Conservation (phyloP, 1,284 basidiomycete species). For the Lentinula novae-zelandiae region DNA sequence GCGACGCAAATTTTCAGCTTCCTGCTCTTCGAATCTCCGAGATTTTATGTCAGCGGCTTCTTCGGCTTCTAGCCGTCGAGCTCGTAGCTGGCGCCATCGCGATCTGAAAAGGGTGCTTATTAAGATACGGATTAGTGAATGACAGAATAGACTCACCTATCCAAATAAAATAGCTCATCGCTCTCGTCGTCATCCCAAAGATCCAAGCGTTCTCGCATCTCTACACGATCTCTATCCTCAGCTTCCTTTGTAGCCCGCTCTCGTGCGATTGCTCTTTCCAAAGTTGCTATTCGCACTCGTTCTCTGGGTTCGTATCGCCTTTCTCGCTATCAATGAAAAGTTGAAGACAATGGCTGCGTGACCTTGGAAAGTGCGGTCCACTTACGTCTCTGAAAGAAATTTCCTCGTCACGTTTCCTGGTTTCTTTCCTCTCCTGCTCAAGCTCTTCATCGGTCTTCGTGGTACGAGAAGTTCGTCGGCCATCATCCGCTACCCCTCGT, state of each 20-base stretch:
- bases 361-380: slow-evolving; percentile 17
- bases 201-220: slow-evolving; percentile 71
- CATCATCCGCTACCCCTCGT: slow-evolving; percentile 25
- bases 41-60: slow-evolving; percentile 82
- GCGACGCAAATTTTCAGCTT: slow-evolving; percentile 76
- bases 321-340: slow-evolving; percentile 53
- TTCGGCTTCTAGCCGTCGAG: slow-evolving; percentile 65
- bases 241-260: slow-evolving; percentile 71
- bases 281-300: slow-evolving; percentile 64
- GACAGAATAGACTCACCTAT: slow-evolving; percentile 51
- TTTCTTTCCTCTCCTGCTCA: slow-evolving; percentile 74
- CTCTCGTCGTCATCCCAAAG: slow-evolving; percentile 91
- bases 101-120: slow-evolving; percentile 33
- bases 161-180: slow-evolving; percentile 82
- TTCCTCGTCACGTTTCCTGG: slow-evolving; percentile 72
- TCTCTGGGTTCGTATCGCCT: slow-evolving; percentile 81
- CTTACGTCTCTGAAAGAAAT: slow-evolving; percentile 81
- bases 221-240: slow-evolving; percentile 68
- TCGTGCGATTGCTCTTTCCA: slow-evolving; percentile 72
- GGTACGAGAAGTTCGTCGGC: slow-evolving; percentile 32
- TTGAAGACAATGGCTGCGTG: neutral
- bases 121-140: neutral
- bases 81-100: slow-evolving; percentile 73
- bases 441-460: slow-evolving; percentile 83
- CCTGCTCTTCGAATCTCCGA: slow-evolving; percentile 76